Conservation (phyloP, 2,329 filamentous ascomycete species). For the Cryoendolithus antarcticus region DNA sequence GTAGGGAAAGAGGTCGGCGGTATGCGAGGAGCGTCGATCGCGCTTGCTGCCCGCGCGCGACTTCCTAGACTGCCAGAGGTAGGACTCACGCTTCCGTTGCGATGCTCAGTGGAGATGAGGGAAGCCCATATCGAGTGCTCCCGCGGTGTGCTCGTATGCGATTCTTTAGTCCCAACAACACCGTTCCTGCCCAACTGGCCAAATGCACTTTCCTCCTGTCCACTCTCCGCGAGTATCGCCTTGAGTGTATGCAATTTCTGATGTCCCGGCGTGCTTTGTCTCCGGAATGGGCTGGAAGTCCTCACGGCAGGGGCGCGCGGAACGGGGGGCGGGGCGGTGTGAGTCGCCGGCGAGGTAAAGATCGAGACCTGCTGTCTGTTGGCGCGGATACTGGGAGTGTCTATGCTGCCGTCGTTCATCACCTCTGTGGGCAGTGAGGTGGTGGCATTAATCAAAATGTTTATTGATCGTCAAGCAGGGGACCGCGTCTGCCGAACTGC, state of each 20-base stretch:
- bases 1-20: too few relatives aligned
- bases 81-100: too few relatives aligned
- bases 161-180: neutral
- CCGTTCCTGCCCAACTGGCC: neutral
- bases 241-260: too few relatives aligned
- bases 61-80: neutral
- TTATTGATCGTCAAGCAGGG: too few relatives aligned
- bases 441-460: too few relatives aligned
- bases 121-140: conserved; percentile 2
- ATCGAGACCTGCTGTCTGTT: conserved; percentile 1
- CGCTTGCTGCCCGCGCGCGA: neutral
- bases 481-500: too few relatives aligned
- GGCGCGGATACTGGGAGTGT: neutral
- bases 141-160: neutral
- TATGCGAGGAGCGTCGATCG: neutral
- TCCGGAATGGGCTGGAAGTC: conserved; percentile 1
- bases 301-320: conserved; percentile 1
- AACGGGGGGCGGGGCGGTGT: neutral
- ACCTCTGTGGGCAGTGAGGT: too few relatives aligned
- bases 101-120: neutral
- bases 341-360: conserved; percentile 1
- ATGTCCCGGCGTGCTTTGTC: neutral
- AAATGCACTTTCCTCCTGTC: neutral
- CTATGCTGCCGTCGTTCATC: too few relatives aligned
- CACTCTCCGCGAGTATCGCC: neutral